Evolutionary conservation across 768 basidiomycete species (phyloP), one percentile per base, ranked within the genome.

Genomic region (Boletus subparvulus): DNA sequence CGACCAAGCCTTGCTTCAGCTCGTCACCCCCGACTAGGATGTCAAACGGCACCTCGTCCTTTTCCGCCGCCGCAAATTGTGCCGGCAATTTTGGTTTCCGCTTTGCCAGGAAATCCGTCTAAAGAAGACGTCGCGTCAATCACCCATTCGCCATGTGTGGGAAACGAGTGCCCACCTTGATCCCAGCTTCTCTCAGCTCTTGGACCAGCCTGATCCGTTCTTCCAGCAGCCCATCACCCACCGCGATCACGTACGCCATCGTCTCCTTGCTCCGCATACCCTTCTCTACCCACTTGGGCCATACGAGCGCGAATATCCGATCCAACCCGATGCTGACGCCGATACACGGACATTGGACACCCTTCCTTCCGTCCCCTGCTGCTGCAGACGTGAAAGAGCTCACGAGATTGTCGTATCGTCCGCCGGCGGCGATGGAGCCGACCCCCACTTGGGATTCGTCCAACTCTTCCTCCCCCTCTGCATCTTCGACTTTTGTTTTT

Each of bases 401-500:
- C 1, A 99, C 97, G 21, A 99, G 88, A 52, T 87, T 86, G 76
- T 98, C 97, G n/a, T n/a, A n/a, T n/a, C n/a, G 82, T 10, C 97
- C 97, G 12, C 97, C 97, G 1, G 92, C 97, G n/a, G 95, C 97
- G 70, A 99, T 96, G 14, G 94, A 97, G n/a, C 97, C 97, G 3
- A 98, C 94, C 19, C 97, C 97, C 39, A 98, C 86, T 62, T 87
- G 83, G 1, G 91, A 89, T 69, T 98, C 96, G 72, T 98, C 96
- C 37, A 94, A 75, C 63, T 95, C 96, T 51, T 92, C 87, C 33
- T 92, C 87, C 17, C 85, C 87, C 16, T 77, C 81, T 21, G 60
- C 67, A 6, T 74, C 78, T 19, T 75, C 74, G 17, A 69, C n/a
- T n/a, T n/a, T n/a, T n/a, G n/a, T n/a, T n/a, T n/a, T n/a, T 61